Evolutionary conservation across 768 basidiomycete species (phyloP).

Genomic region (Rhodocollybia butyracea): DNA sequence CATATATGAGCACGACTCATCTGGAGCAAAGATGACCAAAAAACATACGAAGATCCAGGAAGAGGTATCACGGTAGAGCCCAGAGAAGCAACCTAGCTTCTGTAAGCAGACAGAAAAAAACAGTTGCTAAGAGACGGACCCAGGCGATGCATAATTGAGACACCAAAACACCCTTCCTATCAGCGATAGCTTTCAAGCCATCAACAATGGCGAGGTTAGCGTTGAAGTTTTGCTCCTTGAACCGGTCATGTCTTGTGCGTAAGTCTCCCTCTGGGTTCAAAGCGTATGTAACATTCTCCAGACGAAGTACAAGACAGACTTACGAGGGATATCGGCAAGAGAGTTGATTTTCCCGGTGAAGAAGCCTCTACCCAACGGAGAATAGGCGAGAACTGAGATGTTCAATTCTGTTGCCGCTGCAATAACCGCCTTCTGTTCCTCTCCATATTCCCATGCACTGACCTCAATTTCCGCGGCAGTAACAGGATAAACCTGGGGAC

Average conservation of each 20-base stretch:
- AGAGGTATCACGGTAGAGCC: conserved; percentile 45
- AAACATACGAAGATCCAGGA: conserved; percentile 36
- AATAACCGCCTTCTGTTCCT: conserved; percentile 52
- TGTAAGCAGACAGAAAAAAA: no score
- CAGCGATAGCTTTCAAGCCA: conserved; percentile 34
- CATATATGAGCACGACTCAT: background rate
- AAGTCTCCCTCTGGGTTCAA: conserved; percentile 38
- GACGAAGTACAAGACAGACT: background rate
- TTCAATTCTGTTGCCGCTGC: conserved; percentile 52
- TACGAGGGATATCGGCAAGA: background rate
- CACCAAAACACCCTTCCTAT: conserved; percentile 38
- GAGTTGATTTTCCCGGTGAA: conserved; percentile 38
- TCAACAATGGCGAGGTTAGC: conserved; percentile 45
- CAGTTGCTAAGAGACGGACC: conserved; percentile 39
- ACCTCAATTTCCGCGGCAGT: conserved; percentile 61
- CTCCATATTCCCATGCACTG: conserved; percentile 33
- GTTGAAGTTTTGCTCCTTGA: conserved; percentile 43
- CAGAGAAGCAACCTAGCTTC: no score
- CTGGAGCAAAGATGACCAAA: background rate
- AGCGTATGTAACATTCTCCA: background rate
- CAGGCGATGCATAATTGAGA: conserved; percentile 43
- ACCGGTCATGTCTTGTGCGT: conserved; percentile 35
- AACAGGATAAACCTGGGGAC: conserved; percentile 46
- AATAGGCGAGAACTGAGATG: conserved; percentile 58
- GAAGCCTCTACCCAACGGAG: conserved; percentile 53